Evolutionary conservation across 805 yeast genomes (phyloP), one percentile per base, ranked within the genome.

Genomic region (Candida lessepsii): DNA sequence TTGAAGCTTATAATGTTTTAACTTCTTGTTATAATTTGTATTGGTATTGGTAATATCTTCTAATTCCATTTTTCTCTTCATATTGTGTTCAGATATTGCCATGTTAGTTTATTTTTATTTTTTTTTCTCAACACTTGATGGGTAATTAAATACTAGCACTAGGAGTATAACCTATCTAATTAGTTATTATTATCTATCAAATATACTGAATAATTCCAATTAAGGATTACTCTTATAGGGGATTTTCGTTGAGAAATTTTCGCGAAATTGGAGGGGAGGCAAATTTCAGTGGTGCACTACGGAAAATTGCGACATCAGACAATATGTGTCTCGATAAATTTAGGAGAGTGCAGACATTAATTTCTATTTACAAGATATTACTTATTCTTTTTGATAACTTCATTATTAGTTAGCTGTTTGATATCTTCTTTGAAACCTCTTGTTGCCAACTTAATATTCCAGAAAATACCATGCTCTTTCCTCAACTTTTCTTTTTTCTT

Each of bases 381-480:
- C 27, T 29, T 10, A n/a, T 37, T 24, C 24, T 38, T 29, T 17
- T 40, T 34, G 13, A 29, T 34, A 14, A 39, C 14, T 34, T 23
- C 27, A 21, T 29, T 37, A 27, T 35, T 36, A 5, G 35, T n/a
- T 8, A 45, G 20, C 24, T 42, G 46, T 9, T 40, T 44, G 19
- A 57, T 42, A 44, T 67, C 72, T 8, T 51, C 40, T 42, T 60
- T 51, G 26, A 60, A 52, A 35, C 64, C 71, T 40, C 54, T 47
- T 3, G 62, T 60, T 2, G 60, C 64, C 39, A 65, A 52, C 47
- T 81, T 81, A 52, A 69, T 67, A 47, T 73, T 69, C 78, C 83
- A 81, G 11, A 80, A 83, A 14, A 75, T 59, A 0, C 88, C 87
- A 39, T 75, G 70, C 51, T 80, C 73, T 20, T 70, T 64, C 34